Percentiles rank a stretch among this genome's conserved stretches.
These are phyloP conservation scores for Colletotrichum incanum DNA, from an alignment of 2,329 filamentous ascomycete species.

Conservation along the genomic window DNA sequence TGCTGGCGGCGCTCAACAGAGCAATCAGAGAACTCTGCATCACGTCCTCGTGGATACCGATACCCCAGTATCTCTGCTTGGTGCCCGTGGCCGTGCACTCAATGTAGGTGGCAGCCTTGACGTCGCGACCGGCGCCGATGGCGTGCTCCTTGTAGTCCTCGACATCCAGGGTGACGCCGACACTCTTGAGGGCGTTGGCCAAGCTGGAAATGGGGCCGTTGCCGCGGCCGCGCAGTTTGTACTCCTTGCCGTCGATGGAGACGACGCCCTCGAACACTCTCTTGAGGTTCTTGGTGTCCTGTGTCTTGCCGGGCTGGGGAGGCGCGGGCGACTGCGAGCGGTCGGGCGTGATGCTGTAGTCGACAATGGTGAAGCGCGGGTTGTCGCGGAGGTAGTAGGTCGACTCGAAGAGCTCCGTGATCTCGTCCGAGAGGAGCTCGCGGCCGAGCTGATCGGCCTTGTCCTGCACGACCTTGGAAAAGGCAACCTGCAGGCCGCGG, in stretches of 20 bases:
- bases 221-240: slow-evolving; percentile 83
- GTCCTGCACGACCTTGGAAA: slow-evolving; percentile 88
- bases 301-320: slow-evolving; percentile 77
- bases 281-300: slow-evolving; percentile 83
- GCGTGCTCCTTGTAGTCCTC: slow-evolving; percentile 97
- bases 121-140: slow-evolving; percentile 84
- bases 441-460: slow-evolving; percentile 85
- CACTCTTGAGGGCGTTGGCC: slow-evolving; percentile 82
- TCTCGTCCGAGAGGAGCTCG: slow-evolving; percentile 88
- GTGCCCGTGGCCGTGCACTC: slow-evolving; percentile 82
- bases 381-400: slow-evolving; percentile 90
- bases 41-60: slow-evolving; percentile 93
- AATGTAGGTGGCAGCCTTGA: slow-evolving; percentile 96
- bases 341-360: slow-evolving; percentile 92
- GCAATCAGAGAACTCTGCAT: slow-evolving; percentile 92
- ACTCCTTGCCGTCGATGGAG: slow-evolving; percentile 84
- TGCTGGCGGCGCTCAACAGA: slow-evolving; percentile 86
- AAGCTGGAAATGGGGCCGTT: slow-evolving; percentile 93
- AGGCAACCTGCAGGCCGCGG: slow-evolving; percentile 91
- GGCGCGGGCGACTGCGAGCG: slow-evolving; percentile 83
- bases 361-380: slow-evolving; percentile 87
- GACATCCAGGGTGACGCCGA: slow-evolving; percentile 92
- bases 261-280: slow-evolving; percentile 90
- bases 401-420: slow-evolving; percentile 88
- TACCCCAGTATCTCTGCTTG: slow-evolving; percentile 86